phyloP scores from a whole-genome alignment of 2,329 filamentous ascomycete species.

The Diaporthe vexans region DNA sequence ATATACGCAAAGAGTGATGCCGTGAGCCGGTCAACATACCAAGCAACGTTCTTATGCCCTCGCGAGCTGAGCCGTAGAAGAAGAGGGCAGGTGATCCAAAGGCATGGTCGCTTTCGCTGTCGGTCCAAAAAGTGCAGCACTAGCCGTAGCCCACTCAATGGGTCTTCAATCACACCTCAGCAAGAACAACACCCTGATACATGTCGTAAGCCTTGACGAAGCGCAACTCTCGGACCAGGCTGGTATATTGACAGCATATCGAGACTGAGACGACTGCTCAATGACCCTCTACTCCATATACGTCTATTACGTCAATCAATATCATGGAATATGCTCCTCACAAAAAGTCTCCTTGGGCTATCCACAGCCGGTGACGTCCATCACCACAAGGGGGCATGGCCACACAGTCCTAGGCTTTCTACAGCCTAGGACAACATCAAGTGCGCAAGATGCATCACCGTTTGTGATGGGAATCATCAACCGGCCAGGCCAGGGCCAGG shows the following conservation, averaged over 20 bases:
- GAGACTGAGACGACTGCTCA: not conserved
- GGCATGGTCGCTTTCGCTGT: not conserved
- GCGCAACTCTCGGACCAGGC: too few species aligned
- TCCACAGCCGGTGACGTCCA: not conserved
- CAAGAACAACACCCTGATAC: not conserved
- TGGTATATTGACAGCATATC: not conserved
- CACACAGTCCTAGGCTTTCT: not conserved
- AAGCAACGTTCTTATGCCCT: too few species aligned
- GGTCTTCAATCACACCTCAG: not conserved
- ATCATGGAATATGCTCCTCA: not conserved
- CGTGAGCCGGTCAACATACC: too few species aligned
- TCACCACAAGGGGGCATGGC: not conserved
- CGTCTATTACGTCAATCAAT: not conserved
- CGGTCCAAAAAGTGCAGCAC: not conserved
- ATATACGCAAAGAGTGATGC: too few species aligned
- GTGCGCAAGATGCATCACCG: not conserved
- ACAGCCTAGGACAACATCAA: not conserved
- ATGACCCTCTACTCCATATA: not conserved
- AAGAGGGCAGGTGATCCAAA: not conserved
- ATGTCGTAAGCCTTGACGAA: too few species aligned
- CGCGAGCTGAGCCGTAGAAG: not conserved
- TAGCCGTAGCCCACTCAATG: too few species aligned
- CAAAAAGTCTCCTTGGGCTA: not conserved
- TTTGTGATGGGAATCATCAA: not conserved
- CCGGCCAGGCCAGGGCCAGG: constrained; percentile 8